These are phyloP conservation scores for Epichloe gansuensis DNA, from an alignment of 2,329 filamentous ascomycete species.

Conservation along the genomic window DNA sequence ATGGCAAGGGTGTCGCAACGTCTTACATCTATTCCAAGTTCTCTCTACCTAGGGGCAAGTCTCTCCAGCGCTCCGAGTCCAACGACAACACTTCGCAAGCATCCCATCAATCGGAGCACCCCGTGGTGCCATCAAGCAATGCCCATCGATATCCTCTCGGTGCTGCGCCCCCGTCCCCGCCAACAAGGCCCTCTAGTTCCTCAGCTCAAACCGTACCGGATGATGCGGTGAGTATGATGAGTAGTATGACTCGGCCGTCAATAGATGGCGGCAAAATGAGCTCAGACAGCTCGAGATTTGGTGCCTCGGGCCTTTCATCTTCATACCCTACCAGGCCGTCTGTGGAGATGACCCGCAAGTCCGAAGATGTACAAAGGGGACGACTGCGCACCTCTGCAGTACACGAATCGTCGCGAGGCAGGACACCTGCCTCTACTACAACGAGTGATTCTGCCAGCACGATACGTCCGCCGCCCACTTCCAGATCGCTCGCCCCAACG, in stretches of 20 bases:
- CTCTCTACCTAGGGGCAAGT: constrained; percentile 68
- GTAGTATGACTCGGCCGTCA: constrained; percentile 30
- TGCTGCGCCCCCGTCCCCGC: constrained; percentile 50
- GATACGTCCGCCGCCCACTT: constrained; percentile 27
- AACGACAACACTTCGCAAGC: constrained; percentile 38
- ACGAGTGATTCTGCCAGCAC: constrained; percentile 45
- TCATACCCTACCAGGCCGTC: constrained; percentile 33
- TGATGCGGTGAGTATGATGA: constrained; percentile 19
- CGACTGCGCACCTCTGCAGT: constrained; percentile 25
- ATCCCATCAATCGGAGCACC: constrained; percentile 53
- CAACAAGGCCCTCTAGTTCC: constrained; percentile 46
- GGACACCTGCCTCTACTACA: constrained; percentile 33
- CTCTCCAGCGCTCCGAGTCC: constrained; percentile 54
- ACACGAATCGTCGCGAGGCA: constrained; percentile 27
- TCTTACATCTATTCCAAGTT: constrained; percentile 86
- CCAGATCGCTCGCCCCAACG: constrained; percentile 36
- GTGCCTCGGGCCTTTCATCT: constrained; percentile 28
- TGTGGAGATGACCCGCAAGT: constrained; percentile 28
- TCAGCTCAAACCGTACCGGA: constrained; percentile 28
- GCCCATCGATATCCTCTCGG: constrained; percentile 28
- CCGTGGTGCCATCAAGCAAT: constrained; percentile 27
- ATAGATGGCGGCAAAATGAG: constrained; percentile 38
- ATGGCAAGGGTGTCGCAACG: constrained; percentile 39
- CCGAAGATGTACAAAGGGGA: constrained; percentile 36
- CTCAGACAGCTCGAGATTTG: constrained; percentile 28